Evolutionary conservation across 2,329 filamentous ascomycete species (phyloP).

Genomic region (Lachnellula arida): DNA sequence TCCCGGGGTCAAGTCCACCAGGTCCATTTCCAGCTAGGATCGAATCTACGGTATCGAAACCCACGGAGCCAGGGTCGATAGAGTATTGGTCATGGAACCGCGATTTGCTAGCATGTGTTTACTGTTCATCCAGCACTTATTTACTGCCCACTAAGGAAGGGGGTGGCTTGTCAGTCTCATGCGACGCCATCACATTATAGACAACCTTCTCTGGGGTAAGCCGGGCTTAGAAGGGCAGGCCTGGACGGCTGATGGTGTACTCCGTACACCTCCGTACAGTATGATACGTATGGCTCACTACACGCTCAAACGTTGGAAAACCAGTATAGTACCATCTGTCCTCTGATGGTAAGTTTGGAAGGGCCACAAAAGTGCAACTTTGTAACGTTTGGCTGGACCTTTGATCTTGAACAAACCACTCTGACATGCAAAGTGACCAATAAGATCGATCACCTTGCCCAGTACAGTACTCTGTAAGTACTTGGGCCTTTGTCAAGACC

Average conservation of each 20-base stretch:
- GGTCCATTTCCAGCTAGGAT: not conserved
- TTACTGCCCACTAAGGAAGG: slow-evolving; percentile 17
- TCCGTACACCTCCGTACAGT: not conserved
- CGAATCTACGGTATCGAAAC: slow-evolving; percentile 6
- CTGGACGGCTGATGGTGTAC: slow-evolving; percentile 7
- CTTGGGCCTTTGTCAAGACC: not conserved
- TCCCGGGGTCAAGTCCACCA: not conserved
- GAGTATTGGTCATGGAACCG: slow-evolving; percentile 16
- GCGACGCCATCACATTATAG: slow-evolving; percentile 20
- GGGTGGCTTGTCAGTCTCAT: slow-evolving; percentile 32
- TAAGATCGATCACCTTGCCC: slow-evolving; percentile 5
- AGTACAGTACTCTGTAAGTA: not conserved
- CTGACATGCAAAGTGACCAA: slow-evolving; percentile 20
- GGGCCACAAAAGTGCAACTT: slow-evolving; percentile 12
- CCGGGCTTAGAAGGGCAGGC: slow-evolving; percentile 22
- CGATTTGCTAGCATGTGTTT: slow-evolving; percentile 19
- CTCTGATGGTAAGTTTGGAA: slow-evolving; percentile 8
- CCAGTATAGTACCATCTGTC: slow-evolving; percentile 7
- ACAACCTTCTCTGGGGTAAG: slow-evolving; percentile 29
- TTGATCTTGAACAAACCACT: slow-evolving; percentile 17
- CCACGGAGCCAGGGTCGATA: not conserved
- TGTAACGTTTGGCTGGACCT: slow-evolving; percentile 24
- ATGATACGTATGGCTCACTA: slow-evolving; percentile 20
- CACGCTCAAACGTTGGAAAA: not conserved
- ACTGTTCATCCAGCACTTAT: slow-evolving; percentile 27